Percentiles rank a stretch among this genome's conserved stretches.
phyloP scores from a whole-genome alignment of 2,329 filamentous ascomycete species.

The Colletotrichum simmondsii region DNA sequence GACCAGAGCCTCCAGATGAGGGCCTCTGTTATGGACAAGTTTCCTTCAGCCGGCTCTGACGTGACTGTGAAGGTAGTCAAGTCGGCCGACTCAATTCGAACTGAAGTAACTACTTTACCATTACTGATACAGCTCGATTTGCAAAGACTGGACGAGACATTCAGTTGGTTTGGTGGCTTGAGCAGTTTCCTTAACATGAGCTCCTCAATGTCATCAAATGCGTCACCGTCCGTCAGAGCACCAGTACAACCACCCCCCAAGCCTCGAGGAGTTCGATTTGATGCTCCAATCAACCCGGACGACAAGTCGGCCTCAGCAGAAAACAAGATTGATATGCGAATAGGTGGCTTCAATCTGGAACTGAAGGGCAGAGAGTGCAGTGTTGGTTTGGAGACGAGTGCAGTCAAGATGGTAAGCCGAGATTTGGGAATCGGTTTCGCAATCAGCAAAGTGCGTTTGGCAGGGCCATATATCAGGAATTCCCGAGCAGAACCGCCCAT shows the following conservation, averaged over 20 bases:
- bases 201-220: slow-evolving; percentile 81
- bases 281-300: slow-evolving; percentile 61
- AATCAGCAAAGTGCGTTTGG: slow-evolving; percentile 79
- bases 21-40: slow-evolving; percentile 68
- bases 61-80: slow-evolving; percentile 64
- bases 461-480: slow-evolving; percentile 73
- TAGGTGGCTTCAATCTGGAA: slow-evolving; percentile 81
- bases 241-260: slow-evolving; percentile 54
- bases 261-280: slow-evolving; percentile 67
- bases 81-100: slow-evolving; percentile 55
- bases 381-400: slow-evolving; percentile 79
- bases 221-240: slow-evolving; percentile 58
- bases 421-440: slow-evolving; percentile 77
- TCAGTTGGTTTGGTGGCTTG: slow-evolving; percentile 89
- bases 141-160: slow-evolving; percentile 83
- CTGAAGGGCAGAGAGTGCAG: slow-evolving; percentile 83
- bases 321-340: slow-evolving; percentile 79
- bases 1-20: slow-evolving; percentile 67
- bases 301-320: slow-evolving; percentile 58
- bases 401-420: slow-evolving; percentile 83
- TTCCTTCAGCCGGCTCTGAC: slow-evolving; percentile 67
- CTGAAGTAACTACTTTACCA: slow-evolving; percentile 81
- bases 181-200: slow-evolving; percentile 92
- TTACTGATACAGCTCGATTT: slow-evolving; percentile 82
- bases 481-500: slow-evolving; percentile 69